Evolutionary conservation across 176 grass and related monocot genomes (phyloP).

Genomic region (Neostapfia colusana): DNA sequence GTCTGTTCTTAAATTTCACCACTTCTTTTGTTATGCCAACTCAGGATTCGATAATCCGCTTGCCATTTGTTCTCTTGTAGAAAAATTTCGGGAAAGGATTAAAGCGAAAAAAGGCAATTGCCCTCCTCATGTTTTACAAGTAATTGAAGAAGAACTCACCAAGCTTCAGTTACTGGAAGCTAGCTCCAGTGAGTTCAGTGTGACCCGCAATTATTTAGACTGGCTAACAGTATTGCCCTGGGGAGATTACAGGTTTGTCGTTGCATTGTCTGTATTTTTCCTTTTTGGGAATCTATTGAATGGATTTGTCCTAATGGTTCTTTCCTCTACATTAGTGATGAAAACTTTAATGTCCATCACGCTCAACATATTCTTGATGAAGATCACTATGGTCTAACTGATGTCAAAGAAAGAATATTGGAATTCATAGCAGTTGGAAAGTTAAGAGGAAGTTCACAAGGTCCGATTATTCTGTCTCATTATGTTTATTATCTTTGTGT

Average conservation of each 20-base stretch:
- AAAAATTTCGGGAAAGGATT: conserved; percentile 88
- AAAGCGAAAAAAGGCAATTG: conserved; percentile 86
- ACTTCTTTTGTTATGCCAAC: not conserved
- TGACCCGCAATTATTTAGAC: conserved; percentile 98
- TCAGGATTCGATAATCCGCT: not conserved
- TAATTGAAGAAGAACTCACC: conserved; percentile 94
- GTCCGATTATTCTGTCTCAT: conserved; percentile 33
- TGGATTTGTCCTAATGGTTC: conserved; percentile 26
- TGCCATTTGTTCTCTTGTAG: conserved; percentile 48
- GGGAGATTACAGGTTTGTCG: conserved; percentile 92
- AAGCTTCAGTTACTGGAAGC: conserved; percentile 91
- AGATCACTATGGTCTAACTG: conserved; percentile 97
- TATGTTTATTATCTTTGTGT: conserved; percentile 4
- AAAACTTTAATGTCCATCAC: conserved; percentile 93
- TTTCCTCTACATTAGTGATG: conserved; percentile 52
- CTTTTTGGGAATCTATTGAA: conserved; percentile 28
- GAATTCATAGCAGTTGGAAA: conserved; percentile 99
- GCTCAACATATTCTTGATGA: conserved; percentile 95
- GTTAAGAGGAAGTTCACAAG: conserved; percentile 96
- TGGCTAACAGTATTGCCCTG: conserved; percentile 94
- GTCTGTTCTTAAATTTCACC: conserved; percentile 54
- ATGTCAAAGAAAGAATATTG: conserved; percentile 97
- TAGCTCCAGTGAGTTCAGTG: conserved; percentile 91
- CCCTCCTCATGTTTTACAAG: conserved; percentile 93
- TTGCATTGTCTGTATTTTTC: not conserved